Evolutionary conservation across 108 stramenopile genomes (phyloP).

Genomic region (Conticribra weissflogii): DNA sequence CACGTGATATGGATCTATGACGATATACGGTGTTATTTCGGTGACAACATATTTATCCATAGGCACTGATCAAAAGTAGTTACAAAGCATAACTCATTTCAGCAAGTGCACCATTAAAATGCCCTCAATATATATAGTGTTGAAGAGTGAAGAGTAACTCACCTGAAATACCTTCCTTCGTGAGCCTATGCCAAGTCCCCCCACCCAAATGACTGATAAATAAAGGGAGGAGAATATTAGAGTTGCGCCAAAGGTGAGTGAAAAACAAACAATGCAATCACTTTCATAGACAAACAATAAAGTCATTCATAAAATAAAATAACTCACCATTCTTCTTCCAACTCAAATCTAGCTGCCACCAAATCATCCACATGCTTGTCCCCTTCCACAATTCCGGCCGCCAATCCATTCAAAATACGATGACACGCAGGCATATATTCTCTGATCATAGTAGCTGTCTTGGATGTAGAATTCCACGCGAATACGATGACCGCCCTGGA

Average conservation of each 20-base stretch:
- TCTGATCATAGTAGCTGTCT: slow-evolving; percentile 72
- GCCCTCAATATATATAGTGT: too few species aligned
- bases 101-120: too few species aligned
- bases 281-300: too few species aligned
- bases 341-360: slow-evolving; percentile 68
- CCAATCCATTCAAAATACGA: slow-evolving; percentile 62
- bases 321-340: slow-evolving; percentile 78
- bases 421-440: slow-evolving; percentile 85
- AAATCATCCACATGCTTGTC: slow-evolving; percentile 55
- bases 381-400: slow-evolving; percentile 81
- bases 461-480: slow-evolving; percentile 75
- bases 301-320: too few species aligned
- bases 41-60: slow-evolving; percentile 88
- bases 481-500: slow-evolving; percentile 74
- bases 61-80: slow-evolving; percentile 27
- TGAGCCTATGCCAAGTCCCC: slow-evolving; percentile 73
- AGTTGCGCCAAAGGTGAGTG: too few species aligned
- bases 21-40: slow-evolving; percentile 65
- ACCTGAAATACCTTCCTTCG: slow-evolving; percentile 48
- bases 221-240: neutral
- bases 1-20: slow-evolving; percentile 71
- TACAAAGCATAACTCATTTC: neutral
- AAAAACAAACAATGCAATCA: too few species aligned
- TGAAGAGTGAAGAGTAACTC: too few species aligned
- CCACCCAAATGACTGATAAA: slow-evolving; percentile 61